Percentiles rank a stretch among this genome's conserved stretches.
phyloP scores from a whole-genome alignment of 345 rosid genomes.

The Euphorbia tirucalli region DNA sequence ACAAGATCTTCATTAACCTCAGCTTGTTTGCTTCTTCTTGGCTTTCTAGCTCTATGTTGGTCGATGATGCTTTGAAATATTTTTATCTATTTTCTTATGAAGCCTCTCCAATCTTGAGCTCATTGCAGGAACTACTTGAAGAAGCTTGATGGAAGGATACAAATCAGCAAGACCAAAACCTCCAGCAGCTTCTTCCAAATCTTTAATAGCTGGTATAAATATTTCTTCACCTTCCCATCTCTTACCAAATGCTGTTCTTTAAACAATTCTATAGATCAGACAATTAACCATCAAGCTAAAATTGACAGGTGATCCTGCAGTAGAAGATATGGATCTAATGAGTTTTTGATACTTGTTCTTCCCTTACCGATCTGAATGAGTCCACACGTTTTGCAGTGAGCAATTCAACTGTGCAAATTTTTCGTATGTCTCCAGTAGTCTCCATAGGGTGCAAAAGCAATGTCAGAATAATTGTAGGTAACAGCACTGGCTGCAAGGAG shows the following conservation, averaged over 20 bases:
- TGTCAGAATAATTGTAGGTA: neutral
- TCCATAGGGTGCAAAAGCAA: neutral
- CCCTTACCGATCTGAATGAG: neutral
- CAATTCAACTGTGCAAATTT: neutral
- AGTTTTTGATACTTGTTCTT: constrained; percentile 4
- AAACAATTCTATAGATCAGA: neutral
- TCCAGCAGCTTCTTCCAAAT: neutral
- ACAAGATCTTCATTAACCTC: neutral
- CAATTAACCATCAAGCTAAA: neutral
- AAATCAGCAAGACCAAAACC: neutral
- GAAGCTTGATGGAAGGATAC: neutral
- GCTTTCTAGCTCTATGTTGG: constrained; percentile 6
- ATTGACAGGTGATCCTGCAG: neutral
- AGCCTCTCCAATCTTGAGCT: neutral
- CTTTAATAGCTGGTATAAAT: neutral
- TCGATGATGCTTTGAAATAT: neutral
- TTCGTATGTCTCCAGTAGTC: constrained; percentile 5
- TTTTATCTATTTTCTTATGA: neutral
- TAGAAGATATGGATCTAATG: neutral
- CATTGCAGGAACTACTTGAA: neutral
- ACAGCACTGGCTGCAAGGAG: neutral
- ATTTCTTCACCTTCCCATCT: neutral
- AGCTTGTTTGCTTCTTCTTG: neutral
- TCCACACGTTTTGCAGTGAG: neutral
- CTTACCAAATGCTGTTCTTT: neutral